Percentiles rank a stretch among this genome's conserved stretches.
Evolutionary conservation across 2,329 filamentous ascomycete species (phyloP).

Genomic region (Aspergillus tamarii): DNA sequence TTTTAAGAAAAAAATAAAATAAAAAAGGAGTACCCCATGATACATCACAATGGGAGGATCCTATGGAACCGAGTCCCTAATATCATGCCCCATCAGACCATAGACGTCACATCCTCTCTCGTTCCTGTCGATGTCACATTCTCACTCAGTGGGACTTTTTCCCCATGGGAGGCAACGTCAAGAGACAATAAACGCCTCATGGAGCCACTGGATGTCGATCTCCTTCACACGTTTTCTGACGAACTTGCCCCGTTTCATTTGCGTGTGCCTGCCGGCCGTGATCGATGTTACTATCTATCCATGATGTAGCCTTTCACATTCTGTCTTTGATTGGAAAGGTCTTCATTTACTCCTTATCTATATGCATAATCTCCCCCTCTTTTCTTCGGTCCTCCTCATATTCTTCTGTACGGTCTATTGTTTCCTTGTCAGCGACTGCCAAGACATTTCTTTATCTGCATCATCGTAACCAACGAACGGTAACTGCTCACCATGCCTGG

Average conservation of each 20-base stretch:
- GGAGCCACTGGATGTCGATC: background rate
- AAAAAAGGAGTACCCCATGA: background rate
- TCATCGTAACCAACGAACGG: constrained; percentile 12
- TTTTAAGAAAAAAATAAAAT: too few species aligned
- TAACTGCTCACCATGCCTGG: constrained; percentile 35
- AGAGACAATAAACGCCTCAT: constrained; percentile 6
- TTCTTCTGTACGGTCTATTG: constrained; percentile 11
- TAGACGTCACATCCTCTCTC: constrained; percentile 2
- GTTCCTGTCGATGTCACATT: constrained; percentile 12
- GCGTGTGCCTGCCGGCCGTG: background rate
- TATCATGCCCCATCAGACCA: background rate
- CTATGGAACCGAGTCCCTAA: background rate
- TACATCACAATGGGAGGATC: background rate
- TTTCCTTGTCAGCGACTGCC: constrained; percentile 26
- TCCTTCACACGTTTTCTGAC: constrained; percentile 2
- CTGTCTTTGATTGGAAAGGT: background rate
- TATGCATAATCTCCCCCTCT: constrained; percentile 1
- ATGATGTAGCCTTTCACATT: background rate
- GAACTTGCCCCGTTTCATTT: background rate
- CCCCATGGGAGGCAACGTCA: constrained; percentile 15
- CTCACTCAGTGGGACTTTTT: background rate
- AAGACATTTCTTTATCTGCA: constrained; percentile 18
- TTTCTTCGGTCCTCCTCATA: background rate
- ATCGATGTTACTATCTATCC: constrained; percentile 16
- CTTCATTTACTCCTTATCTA: background rate